Percentiles rank a stretch among this genome's conserved stretches.
These are phyloP conservation scores for Trichoderma citrinoviride DNA, from an alignment of 2,329 filamentous ascomycete species.

Conservation along the genomic window DNA sequence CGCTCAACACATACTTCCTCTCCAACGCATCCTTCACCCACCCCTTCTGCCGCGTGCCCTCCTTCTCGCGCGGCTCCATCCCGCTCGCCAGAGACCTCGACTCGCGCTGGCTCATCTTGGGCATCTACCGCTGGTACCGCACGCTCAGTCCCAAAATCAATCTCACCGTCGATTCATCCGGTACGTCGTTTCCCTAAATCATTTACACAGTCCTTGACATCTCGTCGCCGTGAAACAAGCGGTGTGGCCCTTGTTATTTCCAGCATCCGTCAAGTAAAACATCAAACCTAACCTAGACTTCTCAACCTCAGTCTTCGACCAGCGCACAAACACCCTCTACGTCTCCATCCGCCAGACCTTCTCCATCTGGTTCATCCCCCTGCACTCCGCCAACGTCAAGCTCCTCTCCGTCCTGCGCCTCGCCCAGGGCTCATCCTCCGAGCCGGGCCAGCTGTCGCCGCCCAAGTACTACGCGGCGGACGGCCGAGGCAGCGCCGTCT, in stretches of 20 bases:
- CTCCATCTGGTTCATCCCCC: constrained; percentile 72
- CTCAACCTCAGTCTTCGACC: constrained; percentile 59
- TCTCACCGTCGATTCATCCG: constrained; percentile 59
- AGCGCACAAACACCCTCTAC: constrained; percentile 65
- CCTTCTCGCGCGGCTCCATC: constrained; percentile 43
- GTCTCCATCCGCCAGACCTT: constrained; percentile 73
- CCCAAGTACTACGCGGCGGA: constrained; percentile 24
- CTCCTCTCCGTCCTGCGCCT: constrained; percentile 69
- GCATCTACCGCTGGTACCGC: constrained; percentile 81
- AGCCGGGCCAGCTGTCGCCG: background rate
- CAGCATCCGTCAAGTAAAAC: no score
- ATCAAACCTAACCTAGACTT: background rate
- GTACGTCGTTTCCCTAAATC: constrained; percentile 34
- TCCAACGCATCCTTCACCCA: constrained; percentile 71
- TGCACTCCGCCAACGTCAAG: constrained; percentile 65
- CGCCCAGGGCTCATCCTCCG: constrained; percentile 40
- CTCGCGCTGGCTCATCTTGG: constrained; percentile 64
- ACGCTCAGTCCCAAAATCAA: constrained; percentile 74
- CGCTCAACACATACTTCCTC: constrained; percentile 72
- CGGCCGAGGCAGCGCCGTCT: constrained; percentile 13
- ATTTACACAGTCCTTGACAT: no score
- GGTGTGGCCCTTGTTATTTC: background rate
- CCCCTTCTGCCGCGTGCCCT: constrained; percentile 70
- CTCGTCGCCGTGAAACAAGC: background rate
- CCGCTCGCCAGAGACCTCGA: constrained; percentile 47